Base-by-base conservation (phyloP, 2,329 filamentous ascomycete genomes). In the Botrytis pseudocinerea region DNA sequence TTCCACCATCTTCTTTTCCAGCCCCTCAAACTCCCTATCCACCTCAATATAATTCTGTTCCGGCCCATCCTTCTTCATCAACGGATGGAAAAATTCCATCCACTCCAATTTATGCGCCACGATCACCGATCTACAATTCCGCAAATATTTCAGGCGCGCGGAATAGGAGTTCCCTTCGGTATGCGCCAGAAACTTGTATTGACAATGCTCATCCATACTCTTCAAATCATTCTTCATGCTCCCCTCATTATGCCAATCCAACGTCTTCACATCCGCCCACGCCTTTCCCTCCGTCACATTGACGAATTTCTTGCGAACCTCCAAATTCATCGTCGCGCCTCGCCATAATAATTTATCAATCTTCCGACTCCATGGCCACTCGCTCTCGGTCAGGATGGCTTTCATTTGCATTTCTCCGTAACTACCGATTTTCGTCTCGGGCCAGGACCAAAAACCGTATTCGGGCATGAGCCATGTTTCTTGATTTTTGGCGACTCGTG, bases 371-470 rank as follows among this genome's bases (percentile, higher is more conserved):
- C 79, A 79, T 0, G 75, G 68, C 12, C 77, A 25, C 1, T 51
- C 48, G 1, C 71, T 60, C 68, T 87, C 85, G 59, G 86, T 75
- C 0, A 40, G 32, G 6, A 78, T 38, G 61, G 85, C 84, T 69
- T 82, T 81, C 0, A 54, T 48, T 0, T 82, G 78, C 0, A 83
- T 85, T 66, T 82, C 80, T 8, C 79, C 74, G 32, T 86, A 78
- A 22, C 84, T 84, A 9, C 82, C 82, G 78, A 85, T 85, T 82
- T 85, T 85, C 74, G 83, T 85, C 65, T 86, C 82, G 38, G 83
- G 81, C 86, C 86, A 88, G 18, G 84, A 82, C 84, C 84, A 88
- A 80, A 84, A 87, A 76, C 82, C 83, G 82, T 86, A 90, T 81
- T 85, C 87, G 74, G 86, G 86, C 80, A 88, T 85, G 16, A 86